Conservation (phyloP, 2,329 filamentous ascomycete species). For the Verticillium tricorpus region DNA sequence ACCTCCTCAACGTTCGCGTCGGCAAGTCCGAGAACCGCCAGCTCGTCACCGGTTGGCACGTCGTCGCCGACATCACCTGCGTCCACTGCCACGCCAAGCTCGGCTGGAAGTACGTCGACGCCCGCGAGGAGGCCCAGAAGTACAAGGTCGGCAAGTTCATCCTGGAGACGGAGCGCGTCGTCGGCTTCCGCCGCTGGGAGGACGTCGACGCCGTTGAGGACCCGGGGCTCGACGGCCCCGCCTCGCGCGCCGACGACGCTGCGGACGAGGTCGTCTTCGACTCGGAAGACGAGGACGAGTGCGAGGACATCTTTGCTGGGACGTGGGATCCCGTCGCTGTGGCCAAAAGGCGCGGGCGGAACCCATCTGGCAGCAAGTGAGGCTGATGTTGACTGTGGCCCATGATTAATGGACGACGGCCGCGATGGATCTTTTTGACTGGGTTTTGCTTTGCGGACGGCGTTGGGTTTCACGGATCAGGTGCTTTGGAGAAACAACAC, state of each 20-base stretch:
- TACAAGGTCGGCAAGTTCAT: conserved; percentile 70
- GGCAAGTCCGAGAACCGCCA: conserved; percentile 51
- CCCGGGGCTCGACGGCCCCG: not conserved
- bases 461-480: not conserved
- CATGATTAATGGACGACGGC: not conserved
- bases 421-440: not conserved
- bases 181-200: conserved; percentile 50
- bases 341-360: conserved; percentile 38
- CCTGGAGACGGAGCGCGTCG: conserved; percentile 55
- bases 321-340: conserved; percentile 53
- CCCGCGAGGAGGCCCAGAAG: conserved; percentile 52
- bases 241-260: conserved; percentile 3
- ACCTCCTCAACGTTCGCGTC: conserved; percentile 50
- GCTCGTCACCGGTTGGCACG: conserved; percentile 58
- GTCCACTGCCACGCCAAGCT: conserved; percentile 49
- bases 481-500: not conserved
- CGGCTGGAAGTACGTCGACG: conserved; percentile 67
- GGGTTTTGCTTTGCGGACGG: not conserved
- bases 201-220: conserved; percentile 23
- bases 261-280: conserved; percentile 47
- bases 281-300: conserved; percentile 62
- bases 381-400: not conserved
- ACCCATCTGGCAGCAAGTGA: conserved; percentile 16
- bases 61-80: conserved; percentile 61
- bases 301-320: conserved; percentile 60